phyloP scores from a whole-genome alignment of 768 basidiomycete species.

The Tulasnella sp. region DNA sequence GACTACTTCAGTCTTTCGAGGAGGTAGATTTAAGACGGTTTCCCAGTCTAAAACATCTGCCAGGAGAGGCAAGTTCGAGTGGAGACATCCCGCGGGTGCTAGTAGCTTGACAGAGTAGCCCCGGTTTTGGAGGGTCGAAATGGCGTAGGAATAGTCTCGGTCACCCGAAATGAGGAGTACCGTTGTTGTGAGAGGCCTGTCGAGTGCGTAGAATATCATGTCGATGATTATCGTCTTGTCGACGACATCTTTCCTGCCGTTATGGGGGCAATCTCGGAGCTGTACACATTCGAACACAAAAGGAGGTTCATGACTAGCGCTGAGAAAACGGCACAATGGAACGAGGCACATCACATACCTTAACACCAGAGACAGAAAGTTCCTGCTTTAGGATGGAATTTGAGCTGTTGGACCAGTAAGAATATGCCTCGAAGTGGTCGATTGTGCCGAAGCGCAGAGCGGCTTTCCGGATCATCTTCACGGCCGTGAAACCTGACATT shows the following conservation, averaged over 20 bases:
- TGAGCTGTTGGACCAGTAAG: slow-evolving; percentile 36
- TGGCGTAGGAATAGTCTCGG: slow-evolving; percentile 55
- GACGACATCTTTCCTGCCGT: slow-evolving; percentile 32
- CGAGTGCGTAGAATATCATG: slow-evolving; percentile 58
- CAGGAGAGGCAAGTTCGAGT: neutral
- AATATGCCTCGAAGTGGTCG: slow-evolving; percentile 45
- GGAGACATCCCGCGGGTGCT: slow-evolving; percentile 27
- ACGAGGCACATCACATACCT: slow-evolving; percentile 37
- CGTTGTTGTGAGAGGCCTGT: slow-evolving; percentile 46
- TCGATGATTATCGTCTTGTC: slow-evolving; percentile 56
- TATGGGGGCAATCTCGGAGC: slow-evolving; percentile 17
- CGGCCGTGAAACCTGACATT: neutral
- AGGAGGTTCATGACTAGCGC: slow-evolving; percentile 31
- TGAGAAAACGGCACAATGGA: slow-evolving; percentile 34
- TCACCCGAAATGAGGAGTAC: slow-evolving; percentile 59
- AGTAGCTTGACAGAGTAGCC: slow-evolving; percentile 47
- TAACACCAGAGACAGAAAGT: slow-evolving; percentile 40
- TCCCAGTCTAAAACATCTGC: neutral
- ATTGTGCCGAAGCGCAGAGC: slow-evolving; percentile 5
- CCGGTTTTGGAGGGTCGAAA: slow-evolving; percentile 49
- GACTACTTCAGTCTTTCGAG: neutral
- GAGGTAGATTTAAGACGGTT: neutral
- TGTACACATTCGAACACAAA: slow-evolving; percentile 33
- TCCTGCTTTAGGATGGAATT: slow-evolving; percentile 31
- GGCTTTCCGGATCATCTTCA: slow-evolving; percentile 1